Conservation (phyloP, 139 green algal genomes). For the Chlorella sp. region DNA sequence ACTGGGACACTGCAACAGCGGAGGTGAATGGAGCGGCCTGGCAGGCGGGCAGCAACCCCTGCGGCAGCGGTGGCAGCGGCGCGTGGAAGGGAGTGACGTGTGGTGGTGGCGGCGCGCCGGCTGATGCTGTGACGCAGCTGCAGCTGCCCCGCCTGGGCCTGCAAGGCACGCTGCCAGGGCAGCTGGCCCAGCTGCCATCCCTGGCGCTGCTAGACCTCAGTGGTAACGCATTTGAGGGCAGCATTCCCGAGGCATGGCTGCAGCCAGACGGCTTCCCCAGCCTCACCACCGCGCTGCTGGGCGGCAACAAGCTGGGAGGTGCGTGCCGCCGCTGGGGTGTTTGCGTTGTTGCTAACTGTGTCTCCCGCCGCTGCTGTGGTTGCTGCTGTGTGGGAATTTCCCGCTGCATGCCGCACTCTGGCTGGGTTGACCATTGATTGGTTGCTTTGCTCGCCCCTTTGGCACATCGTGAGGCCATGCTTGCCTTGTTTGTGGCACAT, state of each 20-base stretch:
- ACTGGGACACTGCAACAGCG: not conserved
- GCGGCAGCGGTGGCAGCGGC: not conserved
- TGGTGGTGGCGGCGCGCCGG: not conserved
- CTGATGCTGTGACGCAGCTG: not conserved
- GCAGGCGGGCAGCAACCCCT: slow-evolving; percentile 3
- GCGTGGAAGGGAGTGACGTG: slow-evolving; percentile 10
- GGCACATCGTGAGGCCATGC: too few species aligned
- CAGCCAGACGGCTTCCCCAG: not conserved
- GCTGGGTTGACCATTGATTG: not conserved
- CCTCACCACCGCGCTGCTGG: not conserved
- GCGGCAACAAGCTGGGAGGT: slow-evolving; percentile 15
- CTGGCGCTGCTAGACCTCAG: slow-evolving; percentile 34
- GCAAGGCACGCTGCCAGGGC: slow-evolving; percentile 20
- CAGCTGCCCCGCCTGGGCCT: slow-evolving; percentile 14
- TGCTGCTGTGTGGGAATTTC: too few species aligned
- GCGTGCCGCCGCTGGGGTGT: not conserved
- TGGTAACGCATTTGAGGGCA: not conserved
- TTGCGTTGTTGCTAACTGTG: not conserved
- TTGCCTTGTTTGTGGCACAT: too few species aligned
- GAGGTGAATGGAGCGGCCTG: not conserved
- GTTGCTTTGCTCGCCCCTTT: not conserved
- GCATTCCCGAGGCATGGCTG: not conserved
- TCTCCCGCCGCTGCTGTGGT: not conserved
- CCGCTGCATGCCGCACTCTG: not conserved
- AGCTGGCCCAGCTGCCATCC: slow-evolving; percentile 11